These are phyloP conservation scores for Imleria badia DNA, from an alignment of 768 basidiomycete species.

Conservation along the genomic window DNA sequence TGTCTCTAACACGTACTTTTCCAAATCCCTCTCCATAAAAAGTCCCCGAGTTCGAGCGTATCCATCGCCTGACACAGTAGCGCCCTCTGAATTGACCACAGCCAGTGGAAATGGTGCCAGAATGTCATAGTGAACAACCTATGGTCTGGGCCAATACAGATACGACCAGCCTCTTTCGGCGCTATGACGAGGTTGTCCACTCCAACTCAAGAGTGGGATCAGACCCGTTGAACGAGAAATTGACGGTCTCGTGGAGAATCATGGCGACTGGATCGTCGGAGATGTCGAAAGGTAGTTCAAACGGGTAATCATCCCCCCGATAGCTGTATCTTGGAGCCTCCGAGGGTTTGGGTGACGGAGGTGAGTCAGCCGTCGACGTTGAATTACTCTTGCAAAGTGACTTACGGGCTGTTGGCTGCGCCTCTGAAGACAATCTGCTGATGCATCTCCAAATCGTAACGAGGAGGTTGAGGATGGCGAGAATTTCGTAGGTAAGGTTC, in stretches of 20 bases:
- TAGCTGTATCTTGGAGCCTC: background rate
- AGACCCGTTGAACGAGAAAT: background rate
- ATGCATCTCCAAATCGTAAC: slow-evolving; percentile 1
- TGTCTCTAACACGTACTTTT: slow-evolving; percentile 11
- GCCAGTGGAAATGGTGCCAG: slow-evolving; percentile 3
- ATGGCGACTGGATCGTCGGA: background rate
- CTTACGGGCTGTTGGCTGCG: background rate
- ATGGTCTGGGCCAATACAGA: slow-evolving; percentile 4
- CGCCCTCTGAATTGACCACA: slow-evolving; percentile 4
- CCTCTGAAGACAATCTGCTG: background rate
- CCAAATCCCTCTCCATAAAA: slow-evolving; percentile 3
- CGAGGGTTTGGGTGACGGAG: background rate
- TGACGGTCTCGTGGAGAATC: slow-evolving; percentile 2
- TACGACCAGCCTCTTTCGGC: background rate
- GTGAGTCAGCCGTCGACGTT: background rate
- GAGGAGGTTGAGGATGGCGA: background rate
- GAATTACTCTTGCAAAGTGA: too few relatives aligned
- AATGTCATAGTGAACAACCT: background rate
- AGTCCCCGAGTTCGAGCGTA: too few relatives aligned
- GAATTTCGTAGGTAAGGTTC: background rate
- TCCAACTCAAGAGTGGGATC: background rate
- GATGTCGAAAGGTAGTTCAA: background rate
- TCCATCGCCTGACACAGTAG: background rate
- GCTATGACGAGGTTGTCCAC: background rate
- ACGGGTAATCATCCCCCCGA: slow-evolving; percentile 1